phyloP scores from a whole-genome alignment of 306 rosid genomes.

The Lathyrus aphaca region DNA sequence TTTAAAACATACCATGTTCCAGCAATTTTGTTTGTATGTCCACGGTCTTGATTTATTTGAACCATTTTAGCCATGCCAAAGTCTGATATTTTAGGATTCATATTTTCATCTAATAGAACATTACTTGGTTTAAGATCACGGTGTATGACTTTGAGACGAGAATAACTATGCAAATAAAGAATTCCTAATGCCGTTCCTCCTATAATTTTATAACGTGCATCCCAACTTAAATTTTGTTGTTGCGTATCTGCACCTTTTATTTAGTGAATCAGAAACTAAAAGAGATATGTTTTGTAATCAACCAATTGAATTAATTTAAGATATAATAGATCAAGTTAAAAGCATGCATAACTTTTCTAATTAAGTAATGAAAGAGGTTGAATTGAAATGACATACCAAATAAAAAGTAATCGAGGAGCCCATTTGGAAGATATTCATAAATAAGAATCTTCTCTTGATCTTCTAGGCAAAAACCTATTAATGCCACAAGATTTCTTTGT shows the following conservation, averaged over 20 bases:
- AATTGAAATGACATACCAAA: constrained; percentile 39
- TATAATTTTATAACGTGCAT: constrained; percentile 36
- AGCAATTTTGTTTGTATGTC: constrained; percentile 31
- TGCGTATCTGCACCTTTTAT: background rate
- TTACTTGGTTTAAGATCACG: constrained; percentile 53
- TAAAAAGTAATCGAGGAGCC: constrained; percentile 53
- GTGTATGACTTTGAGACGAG: constrained; percentile 46
- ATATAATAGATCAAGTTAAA: background rate
- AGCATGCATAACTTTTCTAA: background rate
- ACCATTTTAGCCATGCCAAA: constrained; percentile 51
- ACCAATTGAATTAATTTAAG: background rate
- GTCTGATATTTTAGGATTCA: constrained; percentile 50
- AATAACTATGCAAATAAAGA: constrained; percentile 44
- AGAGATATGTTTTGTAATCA: background rate
- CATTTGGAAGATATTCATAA: constrained; percentile 55
- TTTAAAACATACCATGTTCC: constrained; percentile 49
- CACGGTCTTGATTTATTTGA: constrained; percentile 17
- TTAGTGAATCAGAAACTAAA: background rate
- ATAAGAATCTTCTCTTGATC: constrained; percentile 58
- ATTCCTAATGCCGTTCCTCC: constrained; percentile 39
- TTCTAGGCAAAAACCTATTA: constrained; percentile 62
- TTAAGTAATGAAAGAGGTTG: background rate
- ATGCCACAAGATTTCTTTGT: constrained; percentile 58
- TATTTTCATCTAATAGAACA: constrained; percentile 36
- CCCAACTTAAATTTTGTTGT: constrained; percentile 10